phyloP scores from a whole-genome alignment of 1,139 yeast species.

The Geotrichum histeridarum region DNA sequence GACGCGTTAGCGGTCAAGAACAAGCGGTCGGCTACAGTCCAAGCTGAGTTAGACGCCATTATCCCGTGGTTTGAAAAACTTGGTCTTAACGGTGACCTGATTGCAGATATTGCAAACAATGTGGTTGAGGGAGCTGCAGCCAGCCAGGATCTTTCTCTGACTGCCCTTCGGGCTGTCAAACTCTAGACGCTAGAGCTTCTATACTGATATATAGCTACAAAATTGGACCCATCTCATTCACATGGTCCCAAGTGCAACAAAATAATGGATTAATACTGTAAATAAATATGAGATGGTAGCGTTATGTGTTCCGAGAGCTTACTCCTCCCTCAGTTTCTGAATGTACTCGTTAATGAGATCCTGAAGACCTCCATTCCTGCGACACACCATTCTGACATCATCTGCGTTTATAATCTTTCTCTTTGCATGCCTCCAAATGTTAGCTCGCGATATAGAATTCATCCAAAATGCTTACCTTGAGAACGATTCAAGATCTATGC shows the following conservation, averaged over 20 bases:
- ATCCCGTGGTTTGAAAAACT: constrained; percentile 25
- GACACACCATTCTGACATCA: constrained; percentile 33
- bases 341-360: constrained; percentile 29
- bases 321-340: constrained; percentile 14
- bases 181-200: not conserved
- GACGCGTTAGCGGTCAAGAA: constrained; percentile 25
- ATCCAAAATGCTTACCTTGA: constrained; percentile 25
- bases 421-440: constrained; percentile 30
- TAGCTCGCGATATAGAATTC: not conserved
- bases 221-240: too few species aligned
- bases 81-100: constrained; percentile 17
- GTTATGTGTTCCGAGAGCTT: too few species aligned
- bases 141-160: constrained; percentile 15
- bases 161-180: constrained; percentile 11
- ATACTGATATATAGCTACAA: too few species aligned
- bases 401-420: constrained; percentile 30
- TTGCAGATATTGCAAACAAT: constrained; percentile 24
- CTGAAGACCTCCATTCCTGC: constrained; percentile 32
- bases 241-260: too few species aligned
- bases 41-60: constrained; percentile 21
- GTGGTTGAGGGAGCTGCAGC: constrained; percentile 25
- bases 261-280: too few species aligned
- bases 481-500: constrained; percentile 31
- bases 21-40: constrained; percentile 19
- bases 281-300: too few species aligned